phyloP scores from a whole-genome alignment of 2,329 filamentous ascomycete genomes.

The Alternaria sp. region DNA sequence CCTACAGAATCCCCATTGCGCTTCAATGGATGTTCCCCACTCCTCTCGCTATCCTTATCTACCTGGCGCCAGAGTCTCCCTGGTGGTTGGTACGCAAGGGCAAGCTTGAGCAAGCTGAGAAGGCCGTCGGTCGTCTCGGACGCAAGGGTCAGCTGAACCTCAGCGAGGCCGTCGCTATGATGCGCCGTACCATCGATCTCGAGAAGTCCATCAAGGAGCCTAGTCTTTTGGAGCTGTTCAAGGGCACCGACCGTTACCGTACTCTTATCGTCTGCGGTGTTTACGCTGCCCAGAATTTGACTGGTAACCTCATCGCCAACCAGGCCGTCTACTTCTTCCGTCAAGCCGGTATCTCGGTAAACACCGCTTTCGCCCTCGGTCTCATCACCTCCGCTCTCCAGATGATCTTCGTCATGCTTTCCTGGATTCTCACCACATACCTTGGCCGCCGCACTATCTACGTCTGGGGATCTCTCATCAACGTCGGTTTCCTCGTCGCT shows the following conservation, averaged over 20 bases:
- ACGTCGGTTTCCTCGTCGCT: constrained; percentile 60
- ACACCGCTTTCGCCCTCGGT: constrained; percentile 66
- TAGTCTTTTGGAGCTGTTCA: constrained; percentile 60
- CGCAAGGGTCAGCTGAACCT: constrained; percentile 51
- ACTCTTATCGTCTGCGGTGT: constrained; percentile 64
- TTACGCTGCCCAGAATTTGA: constrained; percentile 67
- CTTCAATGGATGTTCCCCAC: constrained; percentile 56
- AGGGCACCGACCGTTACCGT: constrained; percentile 62
- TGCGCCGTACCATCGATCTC: constrained; percentile 64
- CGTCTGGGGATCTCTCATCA: constrained; percentile 64
- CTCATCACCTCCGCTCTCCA: constrained; percentile 71
- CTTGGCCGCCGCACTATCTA: constrained; percentile 70
- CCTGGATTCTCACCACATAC: constrained; percentile 70
- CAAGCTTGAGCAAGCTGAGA: constrained; percentile 51
- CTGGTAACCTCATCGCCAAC: constrained; percentile 68
- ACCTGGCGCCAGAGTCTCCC: constrained; percentile 61
- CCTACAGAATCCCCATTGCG: constrained; percentile 40
- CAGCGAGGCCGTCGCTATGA: constrained; percentile 62
- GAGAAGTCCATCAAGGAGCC: constrained; percentile 59
- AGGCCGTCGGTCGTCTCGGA: constrained; percentile 59
- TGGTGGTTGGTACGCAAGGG: constrained; percentile 58
- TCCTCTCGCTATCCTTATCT: constrained; percentile 52
- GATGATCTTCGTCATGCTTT: constrained; percentile 68
- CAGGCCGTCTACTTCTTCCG: constrained; percentile 68
- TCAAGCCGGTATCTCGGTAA: constrained; percentile 64